Evolutionary conservation across 495 filamentous ascomycete species (phyloP).

Genomic region (Aspergillus ostianus): DNA sequence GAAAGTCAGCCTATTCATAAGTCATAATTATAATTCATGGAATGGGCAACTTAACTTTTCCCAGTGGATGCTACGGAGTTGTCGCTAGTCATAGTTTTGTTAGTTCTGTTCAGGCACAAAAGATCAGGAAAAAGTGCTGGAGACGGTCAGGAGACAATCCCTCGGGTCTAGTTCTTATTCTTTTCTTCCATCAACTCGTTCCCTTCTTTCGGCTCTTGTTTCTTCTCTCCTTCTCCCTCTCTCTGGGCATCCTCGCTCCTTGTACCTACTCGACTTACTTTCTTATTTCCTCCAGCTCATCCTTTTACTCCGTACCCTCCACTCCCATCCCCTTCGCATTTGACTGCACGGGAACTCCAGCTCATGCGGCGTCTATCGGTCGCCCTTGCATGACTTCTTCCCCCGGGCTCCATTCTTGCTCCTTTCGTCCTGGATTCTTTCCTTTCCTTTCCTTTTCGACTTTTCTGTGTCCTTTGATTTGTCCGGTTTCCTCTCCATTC

Average conservation of each 20-base stretch:
- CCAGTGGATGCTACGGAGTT: no score
- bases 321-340: background rate
- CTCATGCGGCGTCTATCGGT: slow-evolving; percentile 10
- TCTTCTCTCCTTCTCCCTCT: slow-evolving; percentile 10
- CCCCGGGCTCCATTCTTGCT: background rate
- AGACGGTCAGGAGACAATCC: no score
- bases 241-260: slow-evolving; percentile 7
- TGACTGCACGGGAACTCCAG: background rate
- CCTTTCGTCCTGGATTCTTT: background rate
- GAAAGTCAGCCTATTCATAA: no score
- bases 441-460: background rate
- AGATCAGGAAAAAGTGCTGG: no score
- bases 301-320: background rate
- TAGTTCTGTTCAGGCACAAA: no score
- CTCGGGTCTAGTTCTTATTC: background rate
- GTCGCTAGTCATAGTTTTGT: no score
- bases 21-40: no score
- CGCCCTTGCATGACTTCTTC: slow-evolving; percentile 20
- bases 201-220: slow-evolving; percentile 11
- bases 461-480: background rate
- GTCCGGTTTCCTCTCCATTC: background rate
- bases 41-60: no score
- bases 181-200: background rate
- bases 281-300: slow-evolving; percentile 6
- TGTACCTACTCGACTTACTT: slow-evolving; percentile 10